Percentiles rank a stretch among this genome's conserved stretches.
These are phyloP conservation scores for Aspergillus cristatus DNA, from an alignment of 495 filamentous ascomycete genomes.

Conservation along the genomic window DNA sequence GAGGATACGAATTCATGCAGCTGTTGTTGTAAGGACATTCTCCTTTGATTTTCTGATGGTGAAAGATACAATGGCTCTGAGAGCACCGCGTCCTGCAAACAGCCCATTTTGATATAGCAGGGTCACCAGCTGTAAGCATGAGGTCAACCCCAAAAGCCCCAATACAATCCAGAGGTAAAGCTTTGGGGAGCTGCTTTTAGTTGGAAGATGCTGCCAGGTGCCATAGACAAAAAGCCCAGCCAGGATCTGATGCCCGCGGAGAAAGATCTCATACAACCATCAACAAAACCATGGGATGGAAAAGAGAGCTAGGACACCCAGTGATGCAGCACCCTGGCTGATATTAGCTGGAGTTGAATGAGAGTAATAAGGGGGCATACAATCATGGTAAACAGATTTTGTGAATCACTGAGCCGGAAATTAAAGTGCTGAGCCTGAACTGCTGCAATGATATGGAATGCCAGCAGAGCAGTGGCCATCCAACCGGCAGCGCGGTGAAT, in stretches of 20 bases:
- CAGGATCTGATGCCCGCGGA: constrained; percentile 20
- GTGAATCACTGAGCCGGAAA: constrained; percentile 3
- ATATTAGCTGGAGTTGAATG: constrained; percentile 1
- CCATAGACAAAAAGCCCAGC: constrained; percentile 15
- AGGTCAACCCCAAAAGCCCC: constrained; percentile 14
- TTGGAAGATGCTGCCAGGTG: constrained; percentile 16
- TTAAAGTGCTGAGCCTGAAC: constrained; percentile 5
- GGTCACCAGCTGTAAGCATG: constrained; percentile 8
- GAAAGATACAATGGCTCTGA: constrained; percentile 12
- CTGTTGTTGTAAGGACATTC: constrained; percentile 5
- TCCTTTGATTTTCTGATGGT: constrained; percentile 4
- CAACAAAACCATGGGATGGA: constrained; percentile 12
- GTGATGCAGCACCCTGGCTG: constrained; percentile 6
- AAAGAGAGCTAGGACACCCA: constrained; percentile 11
- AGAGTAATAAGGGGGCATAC: constrained; percentile 3
- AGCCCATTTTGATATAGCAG: constrained; percentile 19
- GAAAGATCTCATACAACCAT: constrained; percentile 25
- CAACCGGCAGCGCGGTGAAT: constrained; percentile 16
- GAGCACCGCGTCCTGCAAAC: constrained; percentile 10
- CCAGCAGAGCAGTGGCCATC: constrained; percentile 9
- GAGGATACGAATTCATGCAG: constrained; percentile 12
- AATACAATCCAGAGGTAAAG: constrained; percentile 20
- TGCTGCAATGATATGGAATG: constrained; percentile 8
- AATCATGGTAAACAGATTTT: constrained; percentile 11
- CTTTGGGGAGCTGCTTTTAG: constrained; percentile 2